These are phyloP conservation scores for Clitoria ternatea DNA, from an alignment of 306 rosid genomes.

Conservation along the genomic window DNA sequence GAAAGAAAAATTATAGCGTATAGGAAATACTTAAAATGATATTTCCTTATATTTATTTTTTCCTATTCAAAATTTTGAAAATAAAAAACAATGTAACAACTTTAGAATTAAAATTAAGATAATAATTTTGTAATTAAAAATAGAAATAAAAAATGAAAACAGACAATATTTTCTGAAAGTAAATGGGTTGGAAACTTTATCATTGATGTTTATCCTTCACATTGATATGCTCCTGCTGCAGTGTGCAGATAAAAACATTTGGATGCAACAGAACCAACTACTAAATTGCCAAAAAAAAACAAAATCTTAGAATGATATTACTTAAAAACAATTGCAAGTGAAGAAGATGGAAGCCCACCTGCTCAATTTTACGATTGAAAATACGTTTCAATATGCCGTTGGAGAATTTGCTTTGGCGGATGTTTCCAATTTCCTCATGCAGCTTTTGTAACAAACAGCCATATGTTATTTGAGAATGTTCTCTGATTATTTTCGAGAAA, in stretches of 20 bases:
- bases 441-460: constrained; percentile 24
- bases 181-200: too few species aligned
- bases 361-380: constrained; percentile 28
- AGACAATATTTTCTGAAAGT: too few species aligned
- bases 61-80: too few species aligned
- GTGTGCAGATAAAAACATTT: background rate
- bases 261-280: background rate
- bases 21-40: too few species aligned
- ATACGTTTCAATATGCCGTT: background rate
- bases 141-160: too few species aligned
- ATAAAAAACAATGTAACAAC: too few species aligned
- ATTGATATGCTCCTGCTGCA: background rate
- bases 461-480: background rate
- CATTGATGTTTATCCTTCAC: background rate
- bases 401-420: constrained; percentile 21
- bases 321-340: background rate
- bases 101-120: too few species aligned
- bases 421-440: background rate
- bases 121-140: too few species aligned
- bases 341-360: constrained; percentile 33
- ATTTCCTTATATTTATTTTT: too few species aligned
- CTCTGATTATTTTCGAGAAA: constrained; percentile 19
- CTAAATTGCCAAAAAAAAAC: background rate
- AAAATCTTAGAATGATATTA: background rate
- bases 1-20: too few species aligned